Conservation (phyloP, 164 flowering plant genomes). For the Hamamelis virginiana region DNA sequence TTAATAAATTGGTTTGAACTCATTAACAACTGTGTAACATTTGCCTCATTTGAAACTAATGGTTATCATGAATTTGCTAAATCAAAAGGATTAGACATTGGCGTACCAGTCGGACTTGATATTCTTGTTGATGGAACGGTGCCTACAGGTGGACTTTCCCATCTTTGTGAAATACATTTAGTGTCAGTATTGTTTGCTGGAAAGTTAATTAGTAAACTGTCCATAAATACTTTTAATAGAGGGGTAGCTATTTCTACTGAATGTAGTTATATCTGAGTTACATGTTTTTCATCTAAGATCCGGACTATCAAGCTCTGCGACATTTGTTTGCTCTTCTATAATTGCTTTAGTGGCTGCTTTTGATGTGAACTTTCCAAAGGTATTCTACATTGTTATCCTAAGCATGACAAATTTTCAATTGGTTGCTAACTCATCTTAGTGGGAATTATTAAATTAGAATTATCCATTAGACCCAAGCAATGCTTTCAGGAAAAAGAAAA, state of each 20-base stretch:
- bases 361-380: constrained; percentile 78
- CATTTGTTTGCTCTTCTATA: constrained; percentile 94
- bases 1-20: no score
- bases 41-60: no score
- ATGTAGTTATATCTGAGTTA: background rate
- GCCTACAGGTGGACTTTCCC: constrained; percentile 67
- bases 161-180: background rate
- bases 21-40: no score
- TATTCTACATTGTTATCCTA: constrained; percentile 5
- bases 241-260: background rate
- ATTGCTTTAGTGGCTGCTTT: constrained; percentile 92
- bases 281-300: constrained; percentile 56
- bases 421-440: background rate
- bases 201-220: background rate
- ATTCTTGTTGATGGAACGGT: constrained; percentile 87
- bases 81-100: constrained; percentile 67
- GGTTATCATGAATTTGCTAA: constrained; percentile 77
- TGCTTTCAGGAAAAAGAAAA: no score
- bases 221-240: background rate
- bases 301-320: constrained; percentile 96
- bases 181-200: background rate
- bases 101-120: constrained; percentile 85
- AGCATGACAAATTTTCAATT: background rate
- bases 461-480: no score
- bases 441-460: background rate